A percentile compares a stretch with the other conserved stretches of the same genome.
phyloP scores from a whole-genome alignment of 23 red algal genomes.

The Gracilariopsis chorda region DNA sequence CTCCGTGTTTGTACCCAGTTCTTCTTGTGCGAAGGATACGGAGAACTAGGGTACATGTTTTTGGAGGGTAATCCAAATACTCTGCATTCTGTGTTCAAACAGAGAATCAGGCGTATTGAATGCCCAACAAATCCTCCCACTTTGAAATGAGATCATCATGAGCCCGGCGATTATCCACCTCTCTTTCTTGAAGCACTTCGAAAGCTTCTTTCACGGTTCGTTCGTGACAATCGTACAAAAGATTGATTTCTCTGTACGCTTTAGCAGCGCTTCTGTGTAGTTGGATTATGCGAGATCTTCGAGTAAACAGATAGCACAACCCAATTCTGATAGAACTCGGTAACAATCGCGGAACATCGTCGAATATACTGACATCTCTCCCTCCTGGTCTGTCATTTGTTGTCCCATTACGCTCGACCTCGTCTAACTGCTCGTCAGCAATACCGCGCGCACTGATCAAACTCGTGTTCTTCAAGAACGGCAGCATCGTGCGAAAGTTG shows the following conservation, averaged over 20 bases:
- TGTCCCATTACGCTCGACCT: background rate
- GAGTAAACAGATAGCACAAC: background rate
- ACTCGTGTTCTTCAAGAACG: conserved; percentile 36
- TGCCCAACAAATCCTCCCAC: conserved; percentile 30
- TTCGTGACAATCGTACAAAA: conserved; percentile 51
- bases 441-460: background rate
- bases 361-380: background rate
- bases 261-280: conserved; percentile 13
- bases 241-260: conserved; percentile 47
- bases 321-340: conserved; percentile 14
- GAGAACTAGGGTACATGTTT: too few relatives aligned
- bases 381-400: background rate
- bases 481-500: background rate
- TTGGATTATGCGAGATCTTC: background rate
- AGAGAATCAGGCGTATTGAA: conserved; percentile 14
- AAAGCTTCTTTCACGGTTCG: conserved; percentile 23
- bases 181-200: background rate
- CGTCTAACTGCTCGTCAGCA: background rate
- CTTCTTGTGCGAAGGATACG: too few relatives aligned
- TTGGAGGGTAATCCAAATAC: too few relatives aligned
- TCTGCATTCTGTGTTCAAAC: too few relatives aligned
- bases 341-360: background rate
- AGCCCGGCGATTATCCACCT: conserved; percentile 19
- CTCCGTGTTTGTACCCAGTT: too few relatives aligned
- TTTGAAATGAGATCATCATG: conserved; percentile 13